Conservation (phyloP, 768 basidiomycete species). For the Pulveroboletus ravenelii region DNA sequence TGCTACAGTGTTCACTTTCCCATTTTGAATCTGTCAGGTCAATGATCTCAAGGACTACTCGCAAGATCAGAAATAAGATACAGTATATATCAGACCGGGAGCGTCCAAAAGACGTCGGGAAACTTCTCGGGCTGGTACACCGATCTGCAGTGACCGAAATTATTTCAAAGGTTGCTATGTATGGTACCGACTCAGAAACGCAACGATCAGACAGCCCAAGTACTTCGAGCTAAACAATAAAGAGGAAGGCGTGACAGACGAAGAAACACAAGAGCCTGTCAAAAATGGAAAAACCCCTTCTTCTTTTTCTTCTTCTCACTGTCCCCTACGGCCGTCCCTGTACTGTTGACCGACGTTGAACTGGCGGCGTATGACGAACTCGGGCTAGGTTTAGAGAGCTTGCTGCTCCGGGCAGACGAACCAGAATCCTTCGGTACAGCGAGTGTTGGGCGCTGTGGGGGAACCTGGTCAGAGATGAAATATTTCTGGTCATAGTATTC, state of each 20-base stretch:
- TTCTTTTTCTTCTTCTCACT: slow-evolving; percentile 77
- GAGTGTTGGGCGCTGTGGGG: slow-evolving; percentile 26
- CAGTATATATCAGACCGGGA: too few relatives aligned
- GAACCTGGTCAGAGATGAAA: slow-evolving; percentile 39
- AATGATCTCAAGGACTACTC: too few relatives aligned
- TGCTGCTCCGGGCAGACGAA: slow-evolving; percentile 15
- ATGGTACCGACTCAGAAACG: too few relatives aligned
- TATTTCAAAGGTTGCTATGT: neutral
- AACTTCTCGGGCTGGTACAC: neutral
- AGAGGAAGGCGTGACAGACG: neutral
- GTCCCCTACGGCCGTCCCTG: slow-evolving; percentile 34
- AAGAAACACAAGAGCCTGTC: slow-evolving; percentile 5
- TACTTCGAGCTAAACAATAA: neutral
- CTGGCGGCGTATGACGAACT: slow-evolving; percentile 52
- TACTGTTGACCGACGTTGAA: slow-evolving; percentile 40
- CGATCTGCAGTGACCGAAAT: neutral
- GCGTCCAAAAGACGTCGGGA: too few relatives aligned
- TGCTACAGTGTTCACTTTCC: too few relatives aligned
- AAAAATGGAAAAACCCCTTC: slow-evolving; percentile 66
- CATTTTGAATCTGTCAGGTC: too few relatives aligned
- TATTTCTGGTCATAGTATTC: slow-evolving; percentile 79
- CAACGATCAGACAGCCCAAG: too few relatives aligned
- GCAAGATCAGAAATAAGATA: too few relatives aligned
- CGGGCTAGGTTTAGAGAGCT: slow-evolving; percentile 35
- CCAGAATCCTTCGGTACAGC: slow-evolving; percentile 25